phyloP scores from a whole-genome alignment of 1,284 basidiomycete genomes.

The Microbotryum silenes-acaulis region DNA sequence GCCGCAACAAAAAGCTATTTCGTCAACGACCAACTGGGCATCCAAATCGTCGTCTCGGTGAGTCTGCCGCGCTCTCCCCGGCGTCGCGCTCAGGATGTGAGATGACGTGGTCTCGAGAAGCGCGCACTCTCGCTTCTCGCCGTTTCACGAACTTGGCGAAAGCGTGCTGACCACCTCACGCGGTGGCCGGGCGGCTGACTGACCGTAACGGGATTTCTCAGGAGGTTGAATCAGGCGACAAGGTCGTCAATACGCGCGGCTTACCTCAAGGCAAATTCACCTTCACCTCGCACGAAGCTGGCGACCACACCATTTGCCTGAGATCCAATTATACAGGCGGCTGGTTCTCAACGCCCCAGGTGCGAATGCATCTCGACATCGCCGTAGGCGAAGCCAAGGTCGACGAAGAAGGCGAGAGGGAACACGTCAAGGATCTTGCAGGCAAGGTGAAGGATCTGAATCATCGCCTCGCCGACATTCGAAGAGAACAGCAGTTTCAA shows the following conservation, averaged over 20 bases:
- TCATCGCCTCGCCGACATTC: slow-evolving; percentile 81
- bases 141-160: neutral
- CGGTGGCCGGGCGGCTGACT: slow-evolving; percentile 2
- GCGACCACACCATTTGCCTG: slow-evolving; percentile 94
- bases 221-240: slow-evolving; percentile 68
- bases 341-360: slow-evolving; percentile 78
- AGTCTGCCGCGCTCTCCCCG: slow-evolving; percentile 31
- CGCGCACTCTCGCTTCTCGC: neutral
- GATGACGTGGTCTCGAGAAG: slow-evolving; percentile 4
- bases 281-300: slow-evolving; percentile 91
- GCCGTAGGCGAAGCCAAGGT: slow-evolving; percentile 45
- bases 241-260: slow-evolving; percentile 78
- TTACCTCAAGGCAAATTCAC: slow-evolving; percentile 87
- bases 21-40: slow-evolving; percentile 69
- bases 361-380: slow-evolving; percentile 90
- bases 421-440: slow-evolving; percentile 80
- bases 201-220: slow-evolving; percentile 37
- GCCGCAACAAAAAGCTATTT: slow-evolving; percentile 62
- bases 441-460: slow-evolving; percentile 84
- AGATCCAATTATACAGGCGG: slow-evolving; percentile 75
- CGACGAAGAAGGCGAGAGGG: slow-evolving; percentile 51
- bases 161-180: neutral
- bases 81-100: neutral
- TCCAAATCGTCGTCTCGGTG: slow-evolving; percentile 84
- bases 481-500: slow-evolving; percentile 95